These are phyloP conservation scores for Coemansia sp. DNA, from an alignment of 192 early-diverging fungal genomes.

Conservation along the genomic window DNA sequence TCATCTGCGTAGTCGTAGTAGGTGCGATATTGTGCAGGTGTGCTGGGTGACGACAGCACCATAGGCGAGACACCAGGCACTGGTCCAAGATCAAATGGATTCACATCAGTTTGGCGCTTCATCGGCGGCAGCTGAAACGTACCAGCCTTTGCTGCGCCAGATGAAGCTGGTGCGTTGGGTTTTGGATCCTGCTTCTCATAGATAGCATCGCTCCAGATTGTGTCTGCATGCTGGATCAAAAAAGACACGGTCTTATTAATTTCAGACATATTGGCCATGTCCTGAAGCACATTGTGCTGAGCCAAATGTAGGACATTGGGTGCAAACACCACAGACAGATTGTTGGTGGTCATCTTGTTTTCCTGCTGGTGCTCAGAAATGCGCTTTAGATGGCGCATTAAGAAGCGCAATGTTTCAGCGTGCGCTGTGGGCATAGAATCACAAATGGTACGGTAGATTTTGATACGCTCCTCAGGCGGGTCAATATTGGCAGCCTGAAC, in stretches of 20 bases:
- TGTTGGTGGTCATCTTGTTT: conserved; percentile 92
- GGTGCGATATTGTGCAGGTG: conserved; percentile 3
- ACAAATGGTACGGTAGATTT: conserved; percentile 44
- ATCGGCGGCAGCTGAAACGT: conserved; percentile 14
- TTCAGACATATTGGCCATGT: conserved; percentile 71
- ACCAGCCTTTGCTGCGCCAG: neutral
- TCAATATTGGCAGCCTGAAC: conserved; percentile 56
- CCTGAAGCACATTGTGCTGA: conserved; percentile 54
- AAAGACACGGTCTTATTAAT: conserved; percentile 73
- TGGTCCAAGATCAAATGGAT: conserved; percentile 2
- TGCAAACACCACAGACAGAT: conserved; percentile 92
- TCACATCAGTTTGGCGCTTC: conserved; percentile 18
- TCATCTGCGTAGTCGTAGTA: conserved; percentile 1
- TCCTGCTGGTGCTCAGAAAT: conserved; percentile 60
- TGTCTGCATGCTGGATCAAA: conserved; percentile 60
- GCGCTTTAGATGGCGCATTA: conserved; percentile 65
- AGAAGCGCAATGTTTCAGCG: conserved; percentile 60
- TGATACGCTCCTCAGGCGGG: conserved; percentile 32
- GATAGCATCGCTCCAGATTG: conserved; percentile 40
- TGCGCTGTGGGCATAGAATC: conserved; percentile 63
- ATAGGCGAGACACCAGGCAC: neutral
- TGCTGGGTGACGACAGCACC: conserved; percentile 14
- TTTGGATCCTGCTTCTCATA: neutral
- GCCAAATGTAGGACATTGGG: conserved; percentile 76
- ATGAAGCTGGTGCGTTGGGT: neutral